phyloP scores from a whole-genome alignment of 2,329 filamentous ascomycete genomes.

The Hysterium pulicare region DNA sequence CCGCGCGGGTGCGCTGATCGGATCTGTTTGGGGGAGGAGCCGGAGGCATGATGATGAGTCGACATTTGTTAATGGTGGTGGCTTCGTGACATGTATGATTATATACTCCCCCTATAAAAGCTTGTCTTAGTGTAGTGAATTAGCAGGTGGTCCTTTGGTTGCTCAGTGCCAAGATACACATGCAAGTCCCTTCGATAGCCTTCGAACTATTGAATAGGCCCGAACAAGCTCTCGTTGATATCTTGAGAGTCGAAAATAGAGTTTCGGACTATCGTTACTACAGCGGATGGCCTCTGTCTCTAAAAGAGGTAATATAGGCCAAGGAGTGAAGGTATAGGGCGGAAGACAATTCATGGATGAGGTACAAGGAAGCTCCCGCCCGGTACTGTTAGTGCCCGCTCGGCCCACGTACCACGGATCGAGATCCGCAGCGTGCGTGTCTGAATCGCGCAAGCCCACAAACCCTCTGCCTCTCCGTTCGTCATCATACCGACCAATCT shows the following conservation, averaged over 20 bases:
- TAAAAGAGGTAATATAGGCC: background rate
- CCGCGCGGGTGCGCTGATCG: too few species aligned
- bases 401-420: slow-evolving; percentile 11
- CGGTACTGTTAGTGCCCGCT: slow-evolving; percentile 11
- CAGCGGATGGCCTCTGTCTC: too few species aligned
- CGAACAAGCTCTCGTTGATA: too few species aligned
- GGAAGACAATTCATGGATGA: slow-evolving; percentile 12
- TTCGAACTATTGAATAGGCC: too few species aligned
- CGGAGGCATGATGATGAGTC: slow-evolving; percentile 7
- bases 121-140: slow-evolving; percentile 14
- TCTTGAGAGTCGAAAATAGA: too few species aligned
- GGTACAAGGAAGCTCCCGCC: slow-evolving; percentile 28
- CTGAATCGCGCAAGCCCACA: slow-evolving; percentile 1
- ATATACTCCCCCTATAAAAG: slow-evolving; percentile 27
- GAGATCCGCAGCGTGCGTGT: slow-evolving; percentile 1
- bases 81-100: slow-evolving; percentile 37
- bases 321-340: background rate
- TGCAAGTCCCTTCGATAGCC: too few species aligned
- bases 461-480: slow-evolving; percentile 9
- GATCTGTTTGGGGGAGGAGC: too few species aligned
- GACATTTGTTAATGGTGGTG: slow-evolving; percentile 24
- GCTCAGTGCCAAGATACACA: too few species aligned
- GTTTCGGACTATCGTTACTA: too few species aligned
- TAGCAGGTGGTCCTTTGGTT: too few species aligned
- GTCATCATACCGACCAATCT: slow-evolving; percentile 7